Evolutionary conservation across 2,329 filamentous ascomycete species (phyloP).

Genomic region (Leptosphaerulina australis): DNA sequence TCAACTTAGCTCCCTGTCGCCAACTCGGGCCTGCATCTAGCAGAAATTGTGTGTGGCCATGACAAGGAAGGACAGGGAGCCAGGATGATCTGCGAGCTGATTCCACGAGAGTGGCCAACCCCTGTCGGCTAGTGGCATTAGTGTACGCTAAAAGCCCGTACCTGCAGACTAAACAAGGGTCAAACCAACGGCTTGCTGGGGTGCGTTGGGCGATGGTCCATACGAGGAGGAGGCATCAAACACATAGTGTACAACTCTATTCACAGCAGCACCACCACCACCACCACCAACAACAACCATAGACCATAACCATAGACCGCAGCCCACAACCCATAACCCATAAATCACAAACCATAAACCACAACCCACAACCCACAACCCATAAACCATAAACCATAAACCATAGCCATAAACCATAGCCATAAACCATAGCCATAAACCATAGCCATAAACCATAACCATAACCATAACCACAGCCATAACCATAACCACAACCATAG

Average conservation of each 20-base stretch:
- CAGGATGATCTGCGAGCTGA: slow-evolving; percentile 40
- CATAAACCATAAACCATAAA: too few relatives aligned
- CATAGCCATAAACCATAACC: too few relatives aligned
- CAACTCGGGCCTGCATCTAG: slow-evolving; percentile 31
- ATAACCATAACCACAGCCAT: too few relatives aligned
- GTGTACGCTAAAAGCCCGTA: slow-evolving; percentile 19
- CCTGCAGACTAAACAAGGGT: slow-evolving; percentile 30
- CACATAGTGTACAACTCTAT: slow-evolving; percentile 9
- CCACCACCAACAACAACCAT: too few relatives aligned
- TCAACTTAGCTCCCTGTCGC: slow-evolving; percentile 43
- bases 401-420: too few relatives aligned
- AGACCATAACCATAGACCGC: too few relatives aligned
- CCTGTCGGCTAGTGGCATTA: slow-evolving; percentile 22
- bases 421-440: too few relatives aligned
- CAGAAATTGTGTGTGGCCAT: slow-evolving; percentile 31
- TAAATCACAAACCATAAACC: too few relatives aligned
- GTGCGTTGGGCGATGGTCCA: slow-evolving; percentile 12
- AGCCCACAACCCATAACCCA: too few relatives aligned
- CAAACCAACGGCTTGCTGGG: slow-evolving; percentile 30
- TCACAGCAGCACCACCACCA: too few relatives aligned
- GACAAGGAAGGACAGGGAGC: slow-evolving; percentile 27
- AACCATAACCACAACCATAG: too few relatives aligned
- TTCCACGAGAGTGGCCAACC: slow-evolving; percentile 32
- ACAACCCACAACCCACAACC: too few relatives aligned
- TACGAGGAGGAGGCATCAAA: slow-evolving; percentile 8